Percentiles rank a stretch among this genome's conserved stretches.
Evolutionary conservation across 1,139 yeast genomes (phyloP).

Genomic region (Yarrowia galli): DNA sequence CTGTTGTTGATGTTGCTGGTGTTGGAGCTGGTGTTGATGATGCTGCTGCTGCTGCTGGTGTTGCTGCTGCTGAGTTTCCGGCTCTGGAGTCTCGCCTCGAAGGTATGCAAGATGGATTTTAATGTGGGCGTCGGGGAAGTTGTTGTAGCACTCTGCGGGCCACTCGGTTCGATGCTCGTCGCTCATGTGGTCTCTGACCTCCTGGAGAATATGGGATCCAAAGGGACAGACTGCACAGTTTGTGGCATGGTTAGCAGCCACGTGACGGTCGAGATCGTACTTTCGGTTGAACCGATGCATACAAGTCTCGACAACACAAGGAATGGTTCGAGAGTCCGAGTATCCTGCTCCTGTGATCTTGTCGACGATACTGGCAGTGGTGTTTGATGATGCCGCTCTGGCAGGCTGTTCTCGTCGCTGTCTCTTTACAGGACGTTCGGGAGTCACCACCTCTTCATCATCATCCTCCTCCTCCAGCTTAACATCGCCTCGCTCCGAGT

Average conservation of each 20-base stretch:
- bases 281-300: slow-evolving; percentile 51
- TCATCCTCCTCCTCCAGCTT: background rate
- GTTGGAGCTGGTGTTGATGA: background rate
- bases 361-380: slow-evolving; percentile 46
- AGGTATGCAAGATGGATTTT: slow-evolving; percentile 21
- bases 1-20: background rate
- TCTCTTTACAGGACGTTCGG: slow-evolving; percentile 1
- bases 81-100: slow-evolving; percentile 17
- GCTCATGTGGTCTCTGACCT: slow-evolving; percentile 32
- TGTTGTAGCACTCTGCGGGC: slow-evolving; percentile 19
- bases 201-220: background rate
- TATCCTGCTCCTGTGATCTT: slow-evolving; percentile 53
- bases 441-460: background rate
- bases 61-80: background rate
- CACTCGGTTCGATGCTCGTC: slow-evolving; percentile 26
- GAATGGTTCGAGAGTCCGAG: slow-evolving; percentile 46
- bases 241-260: slow-evolving; percentile 46
- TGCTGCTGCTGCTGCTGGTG: background rate
- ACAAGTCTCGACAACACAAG: slow-evolving; percentile 51
- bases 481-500: background rate
- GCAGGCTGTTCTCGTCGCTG: background rate
- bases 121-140: background rate
- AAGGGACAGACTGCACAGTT: slow-evolving; percentile 22
- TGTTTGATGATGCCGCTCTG: background rate
- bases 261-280: slow-evolving; percentile 54